Evolutionary conservation across 176 grass and related monocot species (phyloP).

Genomic region (Rhynchospora pubera): DNA sequence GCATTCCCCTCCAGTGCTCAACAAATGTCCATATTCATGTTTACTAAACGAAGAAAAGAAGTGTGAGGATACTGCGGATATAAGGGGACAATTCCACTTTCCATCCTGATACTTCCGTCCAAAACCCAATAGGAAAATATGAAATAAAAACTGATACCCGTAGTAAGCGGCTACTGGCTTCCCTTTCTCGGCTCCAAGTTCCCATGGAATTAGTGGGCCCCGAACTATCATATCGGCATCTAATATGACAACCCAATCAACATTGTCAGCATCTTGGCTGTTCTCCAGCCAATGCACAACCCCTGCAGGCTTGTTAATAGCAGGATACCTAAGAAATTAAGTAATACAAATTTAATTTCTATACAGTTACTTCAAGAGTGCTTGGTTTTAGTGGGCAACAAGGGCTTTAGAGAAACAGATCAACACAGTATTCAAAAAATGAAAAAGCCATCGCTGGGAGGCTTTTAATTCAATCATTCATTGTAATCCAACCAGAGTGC

Average conservation of each 20-base stretch:
- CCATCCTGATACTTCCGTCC: background rate
- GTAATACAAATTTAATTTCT: background rate
- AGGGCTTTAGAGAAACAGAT: background rate
- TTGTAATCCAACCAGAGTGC: background rate
- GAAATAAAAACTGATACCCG: conserved; percentile 36
- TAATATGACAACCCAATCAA: conserved; percentile 91
- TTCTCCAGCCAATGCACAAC: conserved; percentile 88
- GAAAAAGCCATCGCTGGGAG: background rate
- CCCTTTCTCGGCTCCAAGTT: conserved; percentile 87
- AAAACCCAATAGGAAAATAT: background rate
- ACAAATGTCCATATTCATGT: background rate
- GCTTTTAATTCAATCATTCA: background rate
- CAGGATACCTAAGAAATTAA: conserved; percentile 69
- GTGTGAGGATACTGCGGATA: background rate
- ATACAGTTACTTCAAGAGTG: background rate
- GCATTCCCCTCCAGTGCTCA: background rate
- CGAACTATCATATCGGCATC: conserved; percentile 93
- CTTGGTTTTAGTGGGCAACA: background rate
- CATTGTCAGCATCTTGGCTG: conserved; percentile 69
- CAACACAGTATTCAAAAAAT: background rate
- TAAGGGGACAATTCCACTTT: background rate
- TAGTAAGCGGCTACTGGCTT: conserved; percentile 88
- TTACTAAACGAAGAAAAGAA: background rate
- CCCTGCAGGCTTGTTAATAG: conserved; percentile 90
- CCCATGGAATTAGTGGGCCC: conserved; percentile 82